Evolutionary conservation across 2,329 filamentous ascomycete species (phyloP), one percentile per base, ranked within the genome.

Genomic region (Fusarium temperatum): DNA sequence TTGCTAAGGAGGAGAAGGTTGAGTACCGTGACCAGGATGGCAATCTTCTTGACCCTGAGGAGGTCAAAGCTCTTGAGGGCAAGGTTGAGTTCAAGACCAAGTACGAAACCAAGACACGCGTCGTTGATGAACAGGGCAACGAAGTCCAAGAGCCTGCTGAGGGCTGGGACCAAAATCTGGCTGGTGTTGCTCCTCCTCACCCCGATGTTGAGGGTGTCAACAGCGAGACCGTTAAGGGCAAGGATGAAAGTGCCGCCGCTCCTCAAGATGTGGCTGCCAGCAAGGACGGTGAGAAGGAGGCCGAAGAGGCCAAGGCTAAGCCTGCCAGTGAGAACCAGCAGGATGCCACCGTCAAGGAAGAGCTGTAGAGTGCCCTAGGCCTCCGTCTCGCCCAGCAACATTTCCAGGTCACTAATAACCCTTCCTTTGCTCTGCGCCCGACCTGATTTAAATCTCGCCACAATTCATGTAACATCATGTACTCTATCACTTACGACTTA

Each of bases 1-100:
- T 90, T 48, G 83, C 83, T 47, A 85, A 90, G 62, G 93, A 97
- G 83, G 93, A 98, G 84, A 92, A 92, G 76, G 86, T 98, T 53
- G 96, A 98, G 84, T 99, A 98, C 84, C 93, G 96, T 61, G 96
- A 98, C 82, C 94, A 98, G 82, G 88, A 97, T 77, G 96, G 96
- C 75, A 98, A 98, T 80, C 82, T 98, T 38, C 89, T 99, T 38
- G 87, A 96, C 79, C 90, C 93, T 62, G 93, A 95, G 79, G 90
- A 98, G 81, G 95, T 99, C 67, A 90, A 93, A 78, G 90, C 89
- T 26, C 89, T 99, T 38, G 90, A 96, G 82, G 96, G 96, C 78
- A 97, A 98, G 83, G 95, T 98, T 68, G 94, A 94, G 78, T 98
- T 99, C 85, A 92, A 97, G 85, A 98, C 96, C 18, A 93, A 92